Evolutionary conservation across 345 rosid genomes (phyloP).

Genomic region (Aquilaria yunnanensis): DNA sequence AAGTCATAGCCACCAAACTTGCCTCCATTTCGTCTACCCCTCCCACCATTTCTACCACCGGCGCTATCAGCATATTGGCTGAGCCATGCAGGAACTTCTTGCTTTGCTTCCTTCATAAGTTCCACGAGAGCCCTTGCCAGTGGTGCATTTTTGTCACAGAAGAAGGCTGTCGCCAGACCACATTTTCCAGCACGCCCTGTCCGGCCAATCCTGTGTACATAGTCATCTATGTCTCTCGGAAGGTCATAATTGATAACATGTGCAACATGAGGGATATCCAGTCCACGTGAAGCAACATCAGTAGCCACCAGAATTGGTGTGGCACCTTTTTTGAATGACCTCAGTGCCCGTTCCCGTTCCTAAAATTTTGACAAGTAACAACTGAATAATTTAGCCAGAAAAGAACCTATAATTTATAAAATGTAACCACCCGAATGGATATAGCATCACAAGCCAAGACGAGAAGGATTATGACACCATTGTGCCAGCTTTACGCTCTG

Average conservation of each 20-base stretch:
- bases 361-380: constrained; percentile 14
- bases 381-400: background rate
- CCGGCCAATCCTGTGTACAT: constrained; percentile 56
- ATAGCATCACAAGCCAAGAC: background rate
- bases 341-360: constrained; percentile 52
- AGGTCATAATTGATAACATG: constrained; percentile 53
- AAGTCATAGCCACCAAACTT: constrained; percentile 44
- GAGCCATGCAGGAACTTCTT: constrained; percentile 45
- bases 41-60: background rate
- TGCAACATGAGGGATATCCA: constrained; percentile 45
- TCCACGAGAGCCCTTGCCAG: constrained; percentile 35
- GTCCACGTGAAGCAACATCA: constrained; percentile 53
- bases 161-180: constrained; percentile 47
- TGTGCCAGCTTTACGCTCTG: background rate
- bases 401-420: background rate
- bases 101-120: constrained; percentile 41
- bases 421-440: too few species aligned
- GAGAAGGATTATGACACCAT: too few species aligned
- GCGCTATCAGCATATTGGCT: constrained; percentile 22
- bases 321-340: constrained; percentile 33
- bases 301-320: constrained; percentile 56
- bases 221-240: constrained; percentile 38
- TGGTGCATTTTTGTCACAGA: constrained; percentile 32
- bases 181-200: constrained; percentile 54
- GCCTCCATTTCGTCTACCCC: constrained; percentile 10